Evolutionary conservation across 805 yeast species (phyloP), one percentile per base, ranked within the genome.

Genomic region (Monosporozyma siamensis): DNA sequence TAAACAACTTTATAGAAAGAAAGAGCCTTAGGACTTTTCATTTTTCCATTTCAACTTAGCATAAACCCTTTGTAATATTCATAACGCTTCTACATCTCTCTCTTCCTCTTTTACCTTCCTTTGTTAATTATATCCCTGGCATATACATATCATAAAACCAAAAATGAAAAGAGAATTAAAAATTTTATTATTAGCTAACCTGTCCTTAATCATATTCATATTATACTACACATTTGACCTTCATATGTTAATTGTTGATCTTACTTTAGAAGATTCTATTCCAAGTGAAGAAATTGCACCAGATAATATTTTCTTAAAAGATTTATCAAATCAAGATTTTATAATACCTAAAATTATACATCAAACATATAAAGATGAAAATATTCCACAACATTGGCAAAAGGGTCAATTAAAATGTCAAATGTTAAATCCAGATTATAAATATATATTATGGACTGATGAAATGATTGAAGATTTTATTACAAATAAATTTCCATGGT

Each of bases 281-380:
- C 57, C 74, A 9, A 75, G 14, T 11, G 18, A 25, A 6, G 74
- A 78, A 49, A 79, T 79, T 2, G 59, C 66, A 11, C 45, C 50
- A 34, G 67, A 68, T 29, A 29, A 11, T 12, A 14, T 20, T 7
- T 15, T 15, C 3, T 11, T 29, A 15, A 14, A 14, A 8, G 32
- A 29, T 29, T n/a, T n/a, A n/a, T n/a, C n/a, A n/a, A n/a, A n/a
- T n/a, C n/a, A n/a, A n/a, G n/a, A n/a, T n/a, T n/a, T n/a, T n/a
- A n/a, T 80, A 30, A 85, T 88, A 38, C 97, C 97, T 29, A 83
- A 82, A 55, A 87, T 87, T 58, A 86, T 88, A 41, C 97, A 88
- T 59, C 97, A 88, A 63, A 88, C 96, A 11, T 88, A 88, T 61
- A 87, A 84, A 57, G 82, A 84, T 17, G 72, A 68, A 7, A 72